Evolutionary conservation across 129 eudicot species (phyloP), one percentile per base, ranked within the genome.

Genomic region (Cynara cardunculus): DNA sequence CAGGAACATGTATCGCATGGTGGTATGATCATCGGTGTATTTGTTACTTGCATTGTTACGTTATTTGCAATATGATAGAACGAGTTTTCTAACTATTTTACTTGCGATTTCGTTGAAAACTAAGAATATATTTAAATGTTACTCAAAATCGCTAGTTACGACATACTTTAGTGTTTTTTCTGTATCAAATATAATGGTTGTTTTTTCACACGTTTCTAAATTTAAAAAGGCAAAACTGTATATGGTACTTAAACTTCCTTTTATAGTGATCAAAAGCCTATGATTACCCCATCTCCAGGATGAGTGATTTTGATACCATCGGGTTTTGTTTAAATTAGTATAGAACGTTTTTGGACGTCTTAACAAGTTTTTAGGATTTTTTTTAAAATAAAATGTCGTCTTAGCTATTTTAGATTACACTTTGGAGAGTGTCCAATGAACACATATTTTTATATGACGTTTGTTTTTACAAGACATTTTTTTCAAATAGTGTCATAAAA

Each of bases 1-100:
- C 62, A 41, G 25, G 85, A 81, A 10, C 19, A 65, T 69, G 86
- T 74, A 46, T 46, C 76, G 25, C 31, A 22, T 73, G 73, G 31
- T 59, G 83, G 84, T 84, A 78, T 5, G 61, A 14, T 28, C 41
- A 27, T 49, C 46, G 0, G 7, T 31, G 9, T 22, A 12, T 76
- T 53, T 35, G 32, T 39, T 56, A 81, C 39, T 68, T 69, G 7
- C 35, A 27, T 56, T 12, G 5, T 78, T 34, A 18, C 26, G n/a
- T 25, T 44, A 73, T 27, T 73, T 24, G 26, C 32, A 41, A 16
- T 73, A 35, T 39, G 46, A 49, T 73, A 9, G 22, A 39, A 39
- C 10, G 49, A 39, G 46, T 39, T 39, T 9, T 39, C 46, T 14
- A 39, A 34, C 31, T 73, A n/a, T 37, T 39, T 22, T 56, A 37